phyloP scores from a whole-genome alignment of 2,329 filamentous ascomycete genomes.

The Pseudocercospora fijiensis region DNA sequence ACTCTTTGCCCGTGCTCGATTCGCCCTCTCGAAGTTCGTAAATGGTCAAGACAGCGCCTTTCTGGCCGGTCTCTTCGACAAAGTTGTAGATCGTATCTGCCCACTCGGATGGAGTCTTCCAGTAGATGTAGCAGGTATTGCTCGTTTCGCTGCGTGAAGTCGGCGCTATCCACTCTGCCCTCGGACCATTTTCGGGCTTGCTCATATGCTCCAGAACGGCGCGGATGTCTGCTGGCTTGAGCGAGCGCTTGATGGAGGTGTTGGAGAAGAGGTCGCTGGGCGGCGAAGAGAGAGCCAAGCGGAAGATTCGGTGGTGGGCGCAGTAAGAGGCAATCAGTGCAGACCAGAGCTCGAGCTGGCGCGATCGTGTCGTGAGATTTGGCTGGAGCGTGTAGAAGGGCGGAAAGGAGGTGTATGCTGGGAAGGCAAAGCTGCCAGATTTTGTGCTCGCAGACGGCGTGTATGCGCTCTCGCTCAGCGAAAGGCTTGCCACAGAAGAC shows the following conservation, averaged over 20 bases:
- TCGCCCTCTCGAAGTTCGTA: slow-evolving; percentile 93
- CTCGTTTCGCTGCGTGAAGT: slow-evolving; percentile 42
- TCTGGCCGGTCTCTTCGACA: slow-evolving; percentile 84
- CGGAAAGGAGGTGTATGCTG: slow-evolving; percentile 67
- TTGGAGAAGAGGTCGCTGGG: slow-evolving; percentile 54
- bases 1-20: slow-evolving; percentile 56
- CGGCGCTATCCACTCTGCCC: slow-evolving; percentile 59
- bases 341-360: slow-evolving; percentile 84
- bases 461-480: slow-evolving; percentile 12
- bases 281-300: slow-evolving; percentile 65
- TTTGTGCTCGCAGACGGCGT: slow-evolving; percentile 5
- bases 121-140: slow-evolving; percentile 72
- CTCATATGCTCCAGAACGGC: slow-evolving; percentile 59
- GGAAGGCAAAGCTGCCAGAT: slow-evolving; percentile 40
- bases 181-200: slow-evolving; percentile 52
- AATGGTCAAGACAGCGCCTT: slow-evolving; percentile 81
- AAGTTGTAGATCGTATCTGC: slow-evolving; percentile 73
- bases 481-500: slow-evolving; percentile 18
- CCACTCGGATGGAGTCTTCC: slow-evolving; percentile 89
- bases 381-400: slow-evolving; percentile 83
- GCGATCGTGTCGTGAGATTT: slow-evolving; percentile 69
- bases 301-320: slow-evolving; percentile 72
- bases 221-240: slow-evolving; percentile 55
- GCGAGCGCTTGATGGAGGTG: slow-evolving; percentile 42
- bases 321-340: slow-evolving; percentile 80